These are phyloP conservation scores for Phaffomyces antillensis DNA, from an alignment of 805 yeast species.

Conservation along the genomic window DNA sequence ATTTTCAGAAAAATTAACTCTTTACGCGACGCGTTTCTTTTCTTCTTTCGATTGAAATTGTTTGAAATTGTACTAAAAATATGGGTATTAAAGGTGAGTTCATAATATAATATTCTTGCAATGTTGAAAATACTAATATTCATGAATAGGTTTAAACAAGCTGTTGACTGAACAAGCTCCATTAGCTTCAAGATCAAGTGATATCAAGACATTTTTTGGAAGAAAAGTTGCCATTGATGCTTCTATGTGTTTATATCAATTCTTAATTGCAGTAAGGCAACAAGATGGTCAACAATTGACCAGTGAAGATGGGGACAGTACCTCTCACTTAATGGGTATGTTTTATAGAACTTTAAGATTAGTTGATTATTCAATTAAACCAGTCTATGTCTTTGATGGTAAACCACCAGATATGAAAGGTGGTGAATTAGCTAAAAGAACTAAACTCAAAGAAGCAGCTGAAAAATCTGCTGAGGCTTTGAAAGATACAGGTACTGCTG, in stretches of 20 bases:
- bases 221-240: conserved; percentile 96
- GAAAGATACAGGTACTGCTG: conserved; percentile 73
- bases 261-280: conserved; percentile 92
- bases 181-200: conserved; percentile 63
- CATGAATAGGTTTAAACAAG: conserved; percentile 63
- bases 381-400: conserved; percentile 95
- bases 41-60: not conserved
- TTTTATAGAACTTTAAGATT: conserved; percentile 88
- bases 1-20: not conserved
- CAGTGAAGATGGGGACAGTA: conserved; percentile 84
- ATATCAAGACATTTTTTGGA: conserved; percentile 82
- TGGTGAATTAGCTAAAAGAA: conserved; percentile 85
- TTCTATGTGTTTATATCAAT: conserved; percentile 95
- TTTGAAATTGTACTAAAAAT: not conserved
- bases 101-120: too few species aligned
- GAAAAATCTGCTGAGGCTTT: conserved; percentile 64
- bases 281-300: conserved; percentile 93
- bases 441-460: conserved; percentile 77
- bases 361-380: conserved; percentile 91
- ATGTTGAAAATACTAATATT: not conserved
- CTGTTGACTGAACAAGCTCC: conserved; percentile 89
- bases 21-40: not conserved
- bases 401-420: conserved; percentile 93
- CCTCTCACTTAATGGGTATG: conserved; percentile 93
- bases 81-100: conserved; percentile 48